phyloP scores from a whole-genome alignment of 345 rosid species.

The Aquilaria yunnanensis region DNA sequence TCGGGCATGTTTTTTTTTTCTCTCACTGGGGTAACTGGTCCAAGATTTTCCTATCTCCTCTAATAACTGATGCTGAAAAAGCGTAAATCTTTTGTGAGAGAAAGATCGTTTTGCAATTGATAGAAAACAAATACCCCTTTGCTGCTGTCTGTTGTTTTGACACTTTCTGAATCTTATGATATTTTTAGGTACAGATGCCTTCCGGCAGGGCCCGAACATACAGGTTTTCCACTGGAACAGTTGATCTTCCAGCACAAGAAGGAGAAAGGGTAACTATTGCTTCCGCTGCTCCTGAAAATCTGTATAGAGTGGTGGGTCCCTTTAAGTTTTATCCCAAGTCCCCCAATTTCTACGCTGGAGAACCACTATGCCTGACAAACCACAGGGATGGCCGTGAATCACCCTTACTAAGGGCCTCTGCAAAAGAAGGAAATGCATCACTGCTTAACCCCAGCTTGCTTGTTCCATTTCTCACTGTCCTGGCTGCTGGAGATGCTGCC shows the following conservation, averaged over 20 bases:
- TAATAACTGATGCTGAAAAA: neutral
- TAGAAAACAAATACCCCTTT: too few relatives aligned
- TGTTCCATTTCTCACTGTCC: conserved; percentile 62
- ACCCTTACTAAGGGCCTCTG: conserved; percentile 61
- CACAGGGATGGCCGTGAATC: conserved; percentile 75
- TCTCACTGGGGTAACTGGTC: too few relatives aligned
- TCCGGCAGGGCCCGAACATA: conserved; percentile 84
- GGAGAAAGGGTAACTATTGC: conserved; percentile 91
- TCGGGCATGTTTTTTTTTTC: too few relatives aligned
- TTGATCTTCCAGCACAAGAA: conserved; percentile 89
- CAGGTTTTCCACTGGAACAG: conserved; percentile 89
- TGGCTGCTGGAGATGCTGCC: conserved; percentile 93
- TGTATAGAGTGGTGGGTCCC: conserved; percentile 77
- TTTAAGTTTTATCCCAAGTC: conserved; percentile 76
- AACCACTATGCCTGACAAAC: conserved; percentile 87
- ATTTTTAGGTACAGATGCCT: conserved; percentile 71
- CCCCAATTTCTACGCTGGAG: conserved; percentile 71
- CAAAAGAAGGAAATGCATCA: conserved; percentile 51
- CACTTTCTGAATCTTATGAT: neutral
- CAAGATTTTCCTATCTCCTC: neutral
- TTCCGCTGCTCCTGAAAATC: conserved; percentile 75
- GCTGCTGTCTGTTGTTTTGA: too few relatives aligned
- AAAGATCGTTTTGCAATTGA: too few relatives aligned
- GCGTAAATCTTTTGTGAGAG: neutral
- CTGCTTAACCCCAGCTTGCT: conserved; percentile 55